Evolutionary conservation across 176 grass and related monocot species (phyloP), one percentile per base, ranked within the genome.

Genomic region (Thalia dealbata): DNA sequence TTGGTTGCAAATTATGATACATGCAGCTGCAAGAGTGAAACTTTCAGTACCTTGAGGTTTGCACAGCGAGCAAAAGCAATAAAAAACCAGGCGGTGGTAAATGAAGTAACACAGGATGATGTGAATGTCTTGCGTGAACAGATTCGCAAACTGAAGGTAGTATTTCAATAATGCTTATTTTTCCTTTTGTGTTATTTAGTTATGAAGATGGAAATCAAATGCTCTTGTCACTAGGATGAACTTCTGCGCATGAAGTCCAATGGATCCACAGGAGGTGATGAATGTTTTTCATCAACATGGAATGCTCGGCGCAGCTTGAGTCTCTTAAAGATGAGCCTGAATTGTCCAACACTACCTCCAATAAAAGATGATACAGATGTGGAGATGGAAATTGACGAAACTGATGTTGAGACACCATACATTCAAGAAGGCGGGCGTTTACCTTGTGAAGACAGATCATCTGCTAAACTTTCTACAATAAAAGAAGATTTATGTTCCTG

Each of bases 321-420:
- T 68, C 85, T 99, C 26, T 77, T 99, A 50, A 89, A 86, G 84
- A 93, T 93, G 90, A 99, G 95, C 81, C 75, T 99, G 64, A 86
- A 52, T 78, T 76, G 81, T 77, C 76, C 90, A 67, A 77, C 82
- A 67, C 87, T 99, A 61, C 83, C 86, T 29, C 62, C 76, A 70
- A 81, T 93, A 75, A 92, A 91, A 81, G 95, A 99, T 80, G 95
- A 99, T 30, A 91, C 73, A 28, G 90, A 99, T 30, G 95, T 91
- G 45, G 95, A 99, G 81, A 99, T 99, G 95, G 95, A 99, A 78
- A 93, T 99, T 73, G 95, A 91, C 83, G 95, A 99, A 69, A 88
- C 84, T 78, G 95, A 91, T 74, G 81, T 87, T 64, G 95, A 99
- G 83, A 91, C 80, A 72, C 90, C 85, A 58, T 70, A 16, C 29